Conservation (phyloP, 1,284 basidiomycete genomes). For the Abortiporus biennis region DNA sequence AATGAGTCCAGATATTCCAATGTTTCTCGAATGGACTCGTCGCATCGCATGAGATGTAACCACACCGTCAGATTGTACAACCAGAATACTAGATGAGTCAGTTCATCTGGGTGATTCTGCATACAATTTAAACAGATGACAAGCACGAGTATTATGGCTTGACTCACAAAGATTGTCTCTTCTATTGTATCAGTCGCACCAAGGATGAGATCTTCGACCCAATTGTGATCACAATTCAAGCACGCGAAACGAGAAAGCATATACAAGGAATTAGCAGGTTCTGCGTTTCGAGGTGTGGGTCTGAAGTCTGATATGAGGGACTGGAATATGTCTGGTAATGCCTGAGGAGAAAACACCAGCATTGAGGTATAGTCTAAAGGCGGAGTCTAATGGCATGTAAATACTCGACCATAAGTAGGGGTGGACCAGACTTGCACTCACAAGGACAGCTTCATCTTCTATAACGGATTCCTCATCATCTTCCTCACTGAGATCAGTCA, state of each 20-base stretch:
- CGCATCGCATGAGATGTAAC: slow-evolving; percentile 86
- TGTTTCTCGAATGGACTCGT: slow-evolving; percentile 65
- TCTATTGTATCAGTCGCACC: slow-evolving; percentile 91
- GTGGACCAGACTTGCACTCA: slow-evolving; percentile 29
- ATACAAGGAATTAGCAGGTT: slow-evolving; percentile 81
- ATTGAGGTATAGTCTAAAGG: slow-evolving; percentile 70
- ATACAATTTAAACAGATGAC: neutral
- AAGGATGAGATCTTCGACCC: slow-evolving; percentile 90
- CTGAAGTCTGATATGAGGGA: slow-evolving; percentile 72
- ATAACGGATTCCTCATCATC: slow-evolving; percentile 36
- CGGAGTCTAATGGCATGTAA: slow-evolving; percentile 48
- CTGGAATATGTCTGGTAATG: slow-evolving; percentile 74
- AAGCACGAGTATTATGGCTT: slow-evolving; percentile 3
- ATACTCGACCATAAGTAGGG: neutral
- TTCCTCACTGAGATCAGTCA: slow-evolving; percentile 34
- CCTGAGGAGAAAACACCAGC: slow-evolving; percentile 85
- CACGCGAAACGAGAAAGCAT: slow-evolving; percentile 86
- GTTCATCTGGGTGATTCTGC: slow-evolving; percentile 77
- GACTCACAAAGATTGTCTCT: slow-evolving; percentile 77
- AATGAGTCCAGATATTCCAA: slow-evolving; percentile 81
- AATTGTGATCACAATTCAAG: slow-evolving; percentile 78
- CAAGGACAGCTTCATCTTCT: slow-evolving; percentile 44
- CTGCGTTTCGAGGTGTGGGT: slow-evolving; percentile 60
- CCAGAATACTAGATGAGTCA: slow-evolving; percentile 91
- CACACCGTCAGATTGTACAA: slow-evolving; percentile 87